phyloP scores from a whole-genome alignment of 2,329 filamentous ascomycete genomes.

The Fusarium palustre region DNA sequence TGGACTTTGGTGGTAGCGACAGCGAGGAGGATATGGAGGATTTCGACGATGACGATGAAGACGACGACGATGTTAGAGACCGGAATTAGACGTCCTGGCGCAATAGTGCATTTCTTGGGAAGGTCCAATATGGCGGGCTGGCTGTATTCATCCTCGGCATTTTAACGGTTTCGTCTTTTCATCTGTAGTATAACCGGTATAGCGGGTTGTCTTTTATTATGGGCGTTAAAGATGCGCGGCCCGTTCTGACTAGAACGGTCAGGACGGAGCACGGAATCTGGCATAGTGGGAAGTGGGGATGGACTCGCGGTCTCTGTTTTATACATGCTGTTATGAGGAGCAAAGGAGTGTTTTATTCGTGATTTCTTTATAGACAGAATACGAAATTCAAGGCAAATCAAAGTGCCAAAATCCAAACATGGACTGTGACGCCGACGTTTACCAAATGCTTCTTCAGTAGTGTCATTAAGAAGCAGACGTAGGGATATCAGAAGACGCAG shows the following conservation, averaged over 20 bases:
- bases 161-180: slow-evolving; percentile 31
- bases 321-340: slow-evolving; percentile 35
- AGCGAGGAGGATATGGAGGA: slow-evolving; percentile 73
- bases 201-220: slow-evolving; percentile 40
- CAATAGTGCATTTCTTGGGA: neutral
- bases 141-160: slow-evolving; percentile 2
- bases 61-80: slow-evolving; percentile 61
- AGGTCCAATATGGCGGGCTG: neutral
- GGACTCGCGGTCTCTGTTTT: slow-evolving; percentile 25
- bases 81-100: slow-evolving; percentile 32
- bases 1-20: slow-evolving; percentile 82
- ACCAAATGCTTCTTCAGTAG: neutral
- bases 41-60: slow-evolving; percentile 66
- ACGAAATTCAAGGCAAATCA: slow-evolving; percentile 4
- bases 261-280: slow-evolving; percentile 5
- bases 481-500: neutral
- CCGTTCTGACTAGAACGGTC: slow-evolving; percentile 29
- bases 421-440: neutral
- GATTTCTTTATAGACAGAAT: slow-evolving; percentile 33
- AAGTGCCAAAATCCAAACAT: neutral
- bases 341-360: slow-evolving; percentile 30
- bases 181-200: slow-evolving; percentile 36
- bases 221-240: slow-evolving; percentile 40
- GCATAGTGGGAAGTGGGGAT: slow-evolving; percentile 27
- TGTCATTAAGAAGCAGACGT: neutral